Conservation (phyloP, 2,329 filamentous ascomycete species). For the Fusarium protoensiforme region DNA sequence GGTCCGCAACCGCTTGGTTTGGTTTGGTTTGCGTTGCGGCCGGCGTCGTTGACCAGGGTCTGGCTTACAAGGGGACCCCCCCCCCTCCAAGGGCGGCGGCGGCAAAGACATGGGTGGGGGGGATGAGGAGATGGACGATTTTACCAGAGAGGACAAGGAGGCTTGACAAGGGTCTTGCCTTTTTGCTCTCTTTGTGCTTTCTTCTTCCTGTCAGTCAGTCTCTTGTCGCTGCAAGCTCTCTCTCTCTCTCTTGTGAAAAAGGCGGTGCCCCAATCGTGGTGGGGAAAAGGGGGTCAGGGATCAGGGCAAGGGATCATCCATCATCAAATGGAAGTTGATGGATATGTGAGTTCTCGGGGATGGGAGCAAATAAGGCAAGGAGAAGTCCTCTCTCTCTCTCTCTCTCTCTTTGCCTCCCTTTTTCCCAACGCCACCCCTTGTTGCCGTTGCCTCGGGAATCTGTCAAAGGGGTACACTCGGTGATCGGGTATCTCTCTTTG, state of each 20-base stretch:
- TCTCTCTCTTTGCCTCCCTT: conserved; percentile 11
- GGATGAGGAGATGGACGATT: not conserved
- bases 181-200: conserved; percentile 3
- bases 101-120: conserved; percentile 20
- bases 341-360: conserved; percentile 10
- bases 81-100: conserved; percentile 12
- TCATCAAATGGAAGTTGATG: conserved; percentile 4
- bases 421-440: conserved; percentile 2
- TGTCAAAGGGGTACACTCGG: not conserved
- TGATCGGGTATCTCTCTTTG: not conserved
- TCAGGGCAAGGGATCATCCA: conserved; percentile 3
- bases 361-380: conserved; percentile 5
- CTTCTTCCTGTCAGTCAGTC: not conserved
- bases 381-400: not conserved
- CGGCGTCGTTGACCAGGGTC: not conserved
- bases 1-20: conserved; percentile 21
- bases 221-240: conserved; percentile 9
- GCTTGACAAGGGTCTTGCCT: conserved; percentile 25
- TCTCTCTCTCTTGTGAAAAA: conserved; percentile 16
- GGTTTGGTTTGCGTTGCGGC: not conserved
- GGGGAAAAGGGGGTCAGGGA: conserved; percentile 15
- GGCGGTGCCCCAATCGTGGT: conserved; percentile 3
- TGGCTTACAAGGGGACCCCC: conserved; percentile 33
- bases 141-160: not conserved
- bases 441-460: conserved; percentile 9